phyloP scores from a whole-genome alignment of 805 yeast species.

The Geotrichum ghanense region DNA sequence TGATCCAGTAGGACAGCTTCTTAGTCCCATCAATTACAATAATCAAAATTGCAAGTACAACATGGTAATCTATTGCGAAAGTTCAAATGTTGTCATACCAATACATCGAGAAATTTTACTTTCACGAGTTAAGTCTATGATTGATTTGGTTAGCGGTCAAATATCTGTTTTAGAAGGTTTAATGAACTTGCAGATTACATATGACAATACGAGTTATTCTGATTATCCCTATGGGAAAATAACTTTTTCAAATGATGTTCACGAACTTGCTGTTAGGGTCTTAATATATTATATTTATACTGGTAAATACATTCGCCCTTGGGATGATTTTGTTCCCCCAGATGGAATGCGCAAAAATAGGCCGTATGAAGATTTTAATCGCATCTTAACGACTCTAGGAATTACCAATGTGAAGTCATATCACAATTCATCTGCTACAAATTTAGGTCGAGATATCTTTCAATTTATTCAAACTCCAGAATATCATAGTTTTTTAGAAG shows the following conservation, averaged over 20 bases:
- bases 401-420: not conserved
- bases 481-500: not conserved
- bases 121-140: constrained; percentile 1
- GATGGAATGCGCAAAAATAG: not conserved
- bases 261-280: constrained; percentile 13
- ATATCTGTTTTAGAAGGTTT: constrained; percentile 15
- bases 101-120: constrained; percentile 10
- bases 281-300: constrained; percentile 22
- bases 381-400: not conserved
- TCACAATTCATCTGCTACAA: not conserved
- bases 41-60: not conserved
- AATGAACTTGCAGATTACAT: constrained; percentile 18
- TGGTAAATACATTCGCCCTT: constrained; percentile 15
- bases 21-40: not conserved
- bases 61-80: constrained; percentile 7
- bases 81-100: constrained; percentile 13
- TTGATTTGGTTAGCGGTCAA: constrained; percentile 13
- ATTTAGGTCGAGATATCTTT: not conserved
- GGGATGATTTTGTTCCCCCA: constrained; percentile 8
- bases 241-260: not conserved
- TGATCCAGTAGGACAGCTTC: not conserved
- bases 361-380: not conserved
- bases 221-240: not conserved
- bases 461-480: not conserved
- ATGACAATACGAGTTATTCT: constrained; percentile 10